Evolutionary conservation across 441 rosid genomes (phyloP).

Genomic region (Populus tomentosa): DNA sequence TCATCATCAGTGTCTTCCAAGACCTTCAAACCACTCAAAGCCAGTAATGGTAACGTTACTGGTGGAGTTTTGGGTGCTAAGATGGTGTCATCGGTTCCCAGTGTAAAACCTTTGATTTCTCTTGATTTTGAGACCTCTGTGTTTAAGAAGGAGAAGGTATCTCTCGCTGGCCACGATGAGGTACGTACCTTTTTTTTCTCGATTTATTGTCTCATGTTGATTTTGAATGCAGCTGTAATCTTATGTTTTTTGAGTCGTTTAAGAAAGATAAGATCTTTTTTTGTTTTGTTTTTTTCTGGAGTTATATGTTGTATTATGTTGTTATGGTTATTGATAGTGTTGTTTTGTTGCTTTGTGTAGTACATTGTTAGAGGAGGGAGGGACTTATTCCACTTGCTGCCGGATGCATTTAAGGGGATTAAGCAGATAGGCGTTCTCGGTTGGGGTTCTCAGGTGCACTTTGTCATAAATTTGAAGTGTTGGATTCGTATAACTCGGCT

Average conservation of each 20-base stretch:
- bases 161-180: constrained; percentile 69
- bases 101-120: constrained; percentile 13
- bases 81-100: constrained; percentile 29
- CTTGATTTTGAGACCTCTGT: constrained; percentile 62
- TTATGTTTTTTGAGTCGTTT: neutral
- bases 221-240: neutral
- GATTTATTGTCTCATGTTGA: neutral
- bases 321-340: neutral
- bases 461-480: neutral
- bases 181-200: constrained; percentile 12
- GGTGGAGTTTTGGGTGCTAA: constrained; percentile 2
- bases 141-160: constrained; percentile 65
- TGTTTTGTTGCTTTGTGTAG: constrained; percentile 12
- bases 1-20: too few relatives aligned
- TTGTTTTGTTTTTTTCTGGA: neutral
- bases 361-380: constrained; percentile 76
- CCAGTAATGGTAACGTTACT: too few relatives aligned
- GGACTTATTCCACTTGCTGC: constrained; percentile 70
- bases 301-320: neutral
- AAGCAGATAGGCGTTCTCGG: constrained; percentile 91
- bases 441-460: constrained; percentile 81
- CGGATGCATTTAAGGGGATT: constrained; percentile 77
- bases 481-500: neutral
- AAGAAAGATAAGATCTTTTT: neutral
- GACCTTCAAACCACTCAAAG: too few relatives aligned